Percentiles rank a stretch among this genome's conserved stretches.
These are phyloP conservation scores for Pleurostoma richardsiae DNA, from an alignment of 2,329 filamentous ascomycete genomes.

Conservation along the genomic window DNA sequence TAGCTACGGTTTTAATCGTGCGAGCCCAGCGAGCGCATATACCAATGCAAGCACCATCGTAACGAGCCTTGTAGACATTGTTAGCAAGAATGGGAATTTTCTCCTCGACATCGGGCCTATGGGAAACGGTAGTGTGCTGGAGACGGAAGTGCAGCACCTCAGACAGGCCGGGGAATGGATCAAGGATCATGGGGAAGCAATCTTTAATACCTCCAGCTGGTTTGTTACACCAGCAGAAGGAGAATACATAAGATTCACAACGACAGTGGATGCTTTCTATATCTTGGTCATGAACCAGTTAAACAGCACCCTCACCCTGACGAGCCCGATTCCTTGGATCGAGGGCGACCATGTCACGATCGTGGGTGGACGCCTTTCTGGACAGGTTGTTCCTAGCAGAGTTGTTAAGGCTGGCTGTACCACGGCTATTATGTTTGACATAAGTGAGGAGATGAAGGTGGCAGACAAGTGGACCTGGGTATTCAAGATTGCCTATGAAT, in stretches of 20 bases:
- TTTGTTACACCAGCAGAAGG: constrained; percentile 36
- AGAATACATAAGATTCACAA: constrained; percentile 42
- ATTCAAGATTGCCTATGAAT: constrained; percentile 17
- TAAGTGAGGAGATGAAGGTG: constrained; percentile 22
- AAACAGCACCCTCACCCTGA: constrained; percentile 29
- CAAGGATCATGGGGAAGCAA: constrained; percentile 43
- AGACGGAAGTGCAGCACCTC: constrained; percentile 29
- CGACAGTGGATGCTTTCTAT: constrained; percentile 47
- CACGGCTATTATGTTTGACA: constrained; percentile 20
- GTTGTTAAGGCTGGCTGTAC: constrained; percentile 7
- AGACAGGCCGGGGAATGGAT: constrained; percentile 50
- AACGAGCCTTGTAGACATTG: constrained; percentile 17
- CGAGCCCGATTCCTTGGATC: constrained; percentile 39
- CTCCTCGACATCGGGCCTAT: constrained; percentile 18
- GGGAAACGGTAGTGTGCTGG: constrained; percentile 8
- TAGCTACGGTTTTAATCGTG: constrained; percentile 13
- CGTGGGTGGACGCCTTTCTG: constrained; percentile 25
- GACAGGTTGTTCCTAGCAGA: constrained; percentile 12
- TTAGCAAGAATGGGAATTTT: constrained; percentile 23
- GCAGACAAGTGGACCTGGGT: constrained; percentile 33
- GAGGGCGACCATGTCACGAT: constrained; percentile 39
- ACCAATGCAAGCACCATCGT: constrained; percentile 16
- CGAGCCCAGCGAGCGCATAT: constrained; percentile 12
- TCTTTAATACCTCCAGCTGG: constrained; percentile 55
- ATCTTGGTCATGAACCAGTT: constrained; percentile 38